These are phyloP conservation scores for Coemansia sp. DNA, from an alignment of 192 early-diverging fungal genomes.

Conservation along the genomic window DNA sequence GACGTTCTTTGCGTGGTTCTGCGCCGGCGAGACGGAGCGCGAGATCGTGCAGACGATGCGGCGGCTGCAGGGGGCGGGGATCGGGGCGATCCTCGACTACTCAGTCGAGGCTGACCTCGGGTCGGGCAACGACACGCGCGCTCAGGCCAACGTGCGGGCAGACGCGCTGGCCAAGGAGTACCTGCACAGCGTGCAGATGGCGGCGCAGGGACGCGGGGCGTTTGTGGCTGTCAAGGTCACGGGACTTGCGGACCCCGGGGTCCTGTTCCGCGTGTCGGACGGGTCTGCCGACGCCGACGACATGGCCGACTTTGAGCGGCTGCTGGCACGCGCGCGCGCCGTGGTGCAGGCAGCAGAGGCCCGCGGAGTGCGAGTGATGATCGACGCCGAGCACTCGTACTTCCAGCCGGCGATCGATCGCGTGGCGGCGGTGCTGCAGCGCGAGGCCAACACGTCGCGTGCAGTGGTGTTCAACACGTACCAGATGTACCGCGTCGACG, in stretches of 20 bases:
- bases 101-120: constrained; percentile 86
- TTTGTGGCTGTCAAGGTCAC: constrained; percentile 92
- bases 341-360: constrained; percentile 68
- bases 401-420: constrained; percentile 94
- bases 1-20: constrained; percentile 87
- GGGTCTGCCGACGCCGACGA: constrained; percentile 64
- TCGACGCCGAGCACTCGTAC: constrained; percentile 95
- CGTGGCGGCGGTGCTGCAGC: constrained; percentile 71
- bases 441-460: constrained; percentile 69
- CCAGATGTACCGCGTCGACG: constrained; percentile 91
- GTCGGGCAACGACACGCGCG: constrained; percentile 48
- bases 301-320: constrained; percentile 69
- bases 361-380: constrained; percentile 73
- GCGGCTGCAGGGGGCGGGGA: constrained; percentile 61
- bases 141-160: constrained; percentile 65
- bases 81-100: constrained; percentile 88
- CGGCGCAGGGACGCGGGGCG: constrained; percentile 64
- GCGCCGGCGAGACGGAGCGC: constrained; percentile 82
- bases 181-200: constrained; percentile 75
- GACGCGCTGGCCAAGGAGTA: constrained; percentile 71
- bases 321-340: constrained; percentile 71
- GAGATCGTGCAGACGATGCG: constrained; percentile 88
- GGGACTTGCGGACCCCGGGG: constrained; percentile 73
- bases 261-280: constrained; percentile 78
- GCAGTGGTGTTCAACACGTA: constrained; percentile 93